Conservation (phyloP, 768 basidiomycete genomes). For the Cyclocybe cylindracea region DNA sequence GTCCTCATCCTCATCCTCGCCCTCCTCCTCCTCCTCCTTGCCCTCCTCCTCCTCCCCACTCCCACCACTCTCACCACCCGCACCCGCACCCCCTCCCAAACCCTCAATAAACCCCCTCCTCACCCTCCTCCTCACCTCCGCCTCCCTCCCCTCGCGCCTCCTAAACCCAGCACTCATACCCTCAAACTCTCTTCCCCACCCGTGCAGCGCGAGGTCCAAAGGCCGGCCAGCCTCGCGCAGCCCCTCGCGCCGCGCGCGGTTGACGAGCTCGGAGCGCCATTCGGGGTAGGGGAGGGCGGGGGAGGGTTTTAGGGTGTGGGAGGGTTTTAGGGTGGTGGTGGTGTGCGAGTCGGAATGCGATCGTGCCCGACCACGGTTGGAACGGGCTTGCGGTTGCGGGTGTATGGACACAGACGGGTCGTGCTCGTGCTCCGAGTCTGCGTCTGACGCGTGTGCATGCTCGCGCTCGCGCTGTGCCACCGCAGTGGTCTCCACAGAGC, state of each 20-base stretch:
- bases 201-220: constrained; percentile 45
- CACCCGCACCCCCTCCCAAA: too few relatives aligned
- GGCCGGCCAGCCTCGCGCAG: constrained; percentile 58
- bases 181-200: too few relatives aligned
- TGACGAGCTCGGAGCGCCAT: constrained; percentile 56
- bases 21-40: constrained; percentile 4
- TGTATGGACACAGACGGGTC: too few relatives aligned
- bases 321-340: neutral
- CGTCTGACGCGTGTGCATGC: too few relatives aligned
- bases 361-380: constrained; percentile 4
- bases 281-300: constrained; percentile 62
- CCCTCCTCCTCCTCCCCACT: constrained; percentile 1
- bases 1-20: constrained; percentile 1
- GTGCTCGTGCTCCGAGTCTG: too few relatives aligned
- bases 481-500: too few relatives aligned
- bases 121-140: neutral
- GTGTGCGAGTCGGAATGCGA: neutral
- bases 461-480: too few relatives aligned
- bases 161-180: constrained; percentile 5
- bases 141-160: constrained; percentile 16
- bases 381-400: neutral
- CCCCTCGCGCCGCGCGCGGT: constrained; percentile 56
- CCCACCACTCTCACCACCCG: neutral
- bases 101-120: neutral
- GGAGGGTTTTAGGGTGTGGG: constrained; percentile 12